These are phyloP conservation scores for Trichoderma guizhouense DNA, from an alignment of 2,329 filamentous ascomycete species.

Conservation along the genomic window DNA sequence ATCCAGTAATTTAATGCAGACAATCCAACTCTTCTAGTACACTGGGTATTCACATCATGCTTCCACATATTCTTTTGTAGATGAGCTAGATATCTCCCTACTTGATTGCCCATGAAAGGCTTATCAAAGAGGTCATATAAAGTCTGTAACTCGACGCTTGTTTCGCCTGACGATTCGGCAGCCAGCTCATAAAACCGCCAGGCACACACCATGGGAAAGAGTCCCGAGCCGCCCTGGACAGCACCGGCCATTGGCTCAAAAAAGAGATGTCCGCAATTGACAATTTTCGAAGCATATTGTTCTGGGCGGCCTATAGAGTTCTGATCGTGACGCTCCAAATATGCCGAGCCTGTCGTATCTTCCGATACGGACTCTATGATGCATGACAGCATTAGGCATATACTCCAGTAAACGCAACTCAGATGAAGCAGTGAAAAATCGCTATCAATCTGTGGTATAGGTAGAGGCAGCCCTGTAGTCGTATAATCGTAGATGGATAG, in stretches of 20 bases:
- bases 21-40: neutral
- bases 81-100: neutral
- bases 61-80: neutral
- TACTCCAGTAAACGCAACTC: conserved; percentile 2
- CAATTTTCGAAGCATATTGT: neutral
- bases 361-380: neutral
- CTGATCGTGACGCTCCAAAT: no score
- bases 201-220: neutral
- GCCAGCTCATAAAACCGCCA: neutral
- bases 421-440: conserved; percentile 14
- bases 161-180: neutral
- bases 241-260: neutral
- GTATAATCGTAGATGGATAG: neutral
- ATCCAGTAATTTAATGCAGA: neutral
- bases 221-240: neutral
- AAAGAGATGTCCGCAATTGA: neutral
- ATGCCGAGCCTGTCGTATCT: neutral
- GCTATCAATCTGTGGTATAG: neutral
- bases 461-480: neutral
- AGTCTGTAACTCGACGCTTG: neutral
- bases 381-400: conserved; percentile 1
- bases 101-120: neutral
- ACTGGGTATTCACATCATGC: neutral
- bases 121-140: conserved; percentile 1
- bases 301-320: neutral